Conservation (phyloP, 1,284 basidiomycete genomes). For the Sanghuangporus weigelae region DNA sequence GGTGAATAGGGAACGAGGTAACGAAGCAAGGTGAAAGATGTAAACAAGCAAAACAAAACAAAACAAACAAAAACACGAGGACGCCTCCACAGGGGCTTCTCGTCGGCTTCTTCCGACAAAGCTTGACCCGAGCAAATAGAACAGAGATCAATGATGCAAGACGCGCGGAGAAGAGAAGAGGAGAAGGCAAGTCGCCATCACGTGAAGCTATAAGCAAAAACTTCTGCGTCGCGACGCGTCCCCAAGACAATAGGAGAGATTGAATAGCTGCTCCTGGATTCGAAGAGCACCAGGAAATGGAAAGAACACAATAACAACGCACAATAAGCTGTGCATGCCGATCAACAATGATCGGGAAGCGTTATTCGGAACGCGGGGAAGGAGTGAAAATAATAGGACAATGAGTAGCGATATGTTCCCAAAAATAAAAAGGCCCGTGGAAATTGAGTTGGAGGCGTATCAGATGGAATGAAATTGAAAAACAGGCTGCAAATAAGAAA, state of each 20-base stretch:
- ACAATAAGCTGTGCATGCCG: neutral
- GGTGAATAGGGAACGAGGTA: neutral
- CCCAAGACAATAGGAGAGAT: neutral
- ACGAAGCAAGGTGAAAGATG: neutral
- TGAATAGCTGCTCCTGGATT: neutral
- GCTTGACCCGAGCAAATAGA: neutral
- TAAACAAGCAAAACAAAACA: neutral
- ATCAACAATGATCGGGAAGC: neutral
- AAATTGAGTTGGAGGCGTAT: neutral
- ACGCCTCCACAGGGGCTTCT: neutral
- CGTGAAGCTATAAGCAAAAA: constrained; percentile 2
- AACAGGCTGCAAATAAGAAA: neutral
- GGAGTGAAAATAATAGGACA: neutral
- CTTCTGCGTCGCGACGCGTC: neutral
- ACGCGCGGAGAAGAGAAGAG: neutral
- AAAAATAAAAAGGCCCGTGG: neutral
- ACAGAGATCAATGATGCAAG: neutral
- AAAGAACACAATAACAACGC: neutral
- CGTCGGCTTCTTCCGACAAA: neutral
- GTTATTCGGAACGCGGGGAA: neutral
- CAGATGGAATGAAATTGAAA: neutral
- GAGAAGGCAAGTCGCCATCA: constrained; percentile 3
- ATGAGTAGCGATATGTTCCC: neutral
- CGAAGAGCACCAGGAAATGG: neutral
- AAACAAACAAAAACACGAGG: neutral